A percentile compares a stretch with the other conserved stretches of the same genome.
phyloP scores from a whole-genome alignment of 164 flowering plant species.

The Vitis labrusca region DNA sequence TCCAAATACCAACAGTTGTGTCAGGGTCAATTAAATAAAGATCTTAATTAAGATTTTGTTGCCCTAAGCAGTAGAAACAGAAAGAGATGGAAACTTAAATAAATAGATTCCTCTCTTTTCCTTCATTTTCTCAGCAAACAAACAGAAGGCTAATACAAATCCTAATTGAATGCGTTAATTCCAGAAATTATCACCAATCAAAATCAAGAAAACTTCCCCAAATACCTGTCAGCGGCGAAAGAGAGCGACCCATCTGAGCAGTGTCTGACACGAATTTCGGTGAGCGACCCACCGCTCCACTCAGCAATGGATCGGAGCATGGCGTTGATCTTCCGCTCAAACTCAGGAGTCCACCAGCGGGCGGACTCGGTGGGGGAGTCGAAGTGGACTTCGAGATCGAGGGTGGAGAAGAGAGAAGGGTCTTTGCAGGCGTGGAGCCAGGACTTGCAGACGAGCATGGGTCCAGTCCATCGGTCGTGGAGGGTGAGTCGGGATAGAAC shows the following conservation, averaged over 20 bases:
- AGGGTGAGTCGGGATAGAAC: conserved; percentile 58
- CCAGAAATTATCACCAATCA: too few relatives aligned
- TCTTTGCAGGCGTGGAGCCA: conserved; percentile 71
- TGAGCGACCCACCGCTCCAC: conserved; percentile 54
- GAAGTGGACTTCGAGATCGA: conserved; percentile 66
- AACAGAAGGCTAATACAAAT: neutral
- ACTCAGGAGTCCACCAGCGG: conserved; percentile 69
- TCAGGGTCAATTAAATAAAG: too few relatives aligned
- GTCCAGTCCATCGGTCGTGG: conserved; percentile 60
- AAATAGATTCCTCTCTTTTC: neutral
- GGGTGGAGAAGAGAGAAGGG: conserved; percentile 49
- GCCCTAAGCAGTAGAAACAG: too few relatives aligned
- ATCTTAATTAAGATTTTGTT: too few relatives aligned
- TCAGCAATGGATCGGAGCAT: conserved; percentile 57
- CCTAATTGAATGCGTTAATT: too few relatives aligned
- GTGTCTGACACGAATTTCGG: conserved; percentile 65
- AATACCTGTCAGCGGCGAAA: conserved; percentile 60
- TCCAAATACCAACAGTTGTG: too few relatives aligned
- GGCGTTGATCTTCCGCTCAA: conserved; percentile 63
- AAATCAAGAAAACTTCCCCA: neutral
- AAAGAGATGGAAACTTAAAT: too few relatives aligned
- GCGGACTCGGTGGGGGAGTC: conserved; percentile 40
- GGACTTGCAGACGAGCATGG: conserved; percentile 76
- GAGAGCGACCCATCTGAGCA: conserved; percentile 72
- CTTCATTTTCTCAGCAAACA: neutral